Base-by-base conservation (phyloP, 495 filamentous ascomycete genomes). In the Aspergillus bertholletiae region DNA sequence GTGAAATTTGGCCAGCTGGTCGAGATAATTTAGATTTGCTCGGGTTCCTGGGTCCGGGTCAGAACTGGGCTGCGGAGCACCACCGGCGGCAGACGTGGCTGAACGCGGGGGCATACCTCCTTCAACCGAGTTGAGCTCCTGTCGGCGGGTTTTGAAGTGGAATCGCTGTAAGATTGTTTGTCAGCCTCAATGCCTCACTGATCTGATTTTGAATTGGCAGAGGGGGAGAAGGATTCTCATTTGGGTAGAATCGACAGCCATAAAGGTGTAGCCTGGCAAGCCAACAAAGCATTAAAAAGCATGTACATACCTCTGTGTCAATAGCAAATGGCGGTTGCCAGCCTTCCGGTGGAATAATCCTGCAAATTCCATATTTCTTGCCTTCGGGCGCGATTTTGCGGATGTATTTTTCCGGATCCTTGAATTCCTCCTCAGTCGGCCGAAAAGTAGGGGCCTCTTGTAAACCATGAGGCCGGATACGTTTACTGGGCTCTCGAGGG, bases 111-210 rank as follows among this genome's bases (percentile, higher is more conserved):
- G 76, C 88, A 81, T 85, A 94, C 92, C 92, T 81, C 94, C 94
- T 87, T 99, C 94, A 47, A 97, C 90, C 15, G 92, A 96, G 68
- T 97, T 99, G 46, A 99, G 82, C 67, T 99, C 94, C 73, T 97
- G 95, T 68, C 92, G 90, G 69, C 94, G 83, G 7, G 94, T 99
- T 51, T 90, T 86, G 71, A 99, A 99, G 68, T 97, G 94, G 65
- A 99, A 99, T 67, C 84, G 85, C 94, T 97, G 55, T 56, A 18
- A 35, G 13, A 43, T 21, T 9, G 3, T 15, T 37, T 37, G 6
- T 37, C 13, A 37, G 34, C 13, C 13, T 37, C 13, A 2, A n/a
- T 5, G 13, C 13, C 13, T 37, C 34, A 15, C 13, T 11, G 15
- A n/a, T n/a, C 5, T 37, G 11, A 15, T 37, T n/a, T 37, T 34